Base-by-base conservation (phyloP, 768 basidiomycete species). In the Trichaptum fuscoviolaceum region DNA sequence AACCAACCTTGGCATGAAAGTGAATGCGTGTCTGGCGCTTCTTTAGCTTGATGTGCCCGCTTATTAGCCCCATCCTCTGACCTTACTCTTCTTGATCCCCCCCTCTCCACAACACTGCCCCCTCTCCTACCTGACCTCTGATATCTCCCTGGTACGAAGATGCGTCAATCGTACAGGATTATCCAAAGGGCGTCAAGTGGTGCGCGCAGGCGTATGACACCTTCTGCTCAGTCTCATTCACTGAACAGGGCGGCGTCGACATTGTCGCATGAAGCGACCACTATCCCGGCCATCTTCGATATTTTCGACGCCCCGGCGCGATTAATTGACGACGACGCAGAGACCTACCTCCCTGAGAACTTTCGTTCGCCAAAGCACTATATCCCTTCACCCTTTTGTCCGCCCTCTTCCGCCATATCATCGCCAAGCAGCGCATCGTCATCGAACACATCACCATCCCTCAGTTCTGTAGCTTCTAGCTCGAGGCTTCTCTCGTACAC, bases 241-340 rank as follows among this genome's bases (percentile, higher is more conserved):
- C 42, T 52, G 42, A 52, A 20, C 3, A 52, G 42, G 42, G 42
- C 42, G 3, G 42, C 42, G 42, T 52, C 42, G 15, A 52, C 42
- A 12, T 20, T 52, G 42, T 52, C 42, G 15, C 42, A 4, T 52
- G 42, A 52, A 12, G 42, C 62, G 65, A 66, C 74, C 25, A 70
- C 69, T 18, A 65, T 74, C 23, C 73, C 74, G 12, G 76, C 75
- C 58, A 82, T 83, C 62, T 79, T 82, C 67, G 84, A 85, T 71
- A 83, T 86, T 66, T 84, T 84, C 70, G 84, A 85, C 66, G 83
- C 78, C 25, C 82, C 83, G 0, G 73, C 74, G 35, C 74, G 73
- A 34, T 77, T 82, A 24, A 20, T 52, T 12, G 42, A 52, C 20
- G 75, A 78, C 23, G 79, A 79, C 67, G 78, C 75, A 34, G 74